Conservation (phyloP, 2,329 filamentous ascomycete genomes). For the Fusarium sp. region DNA sequence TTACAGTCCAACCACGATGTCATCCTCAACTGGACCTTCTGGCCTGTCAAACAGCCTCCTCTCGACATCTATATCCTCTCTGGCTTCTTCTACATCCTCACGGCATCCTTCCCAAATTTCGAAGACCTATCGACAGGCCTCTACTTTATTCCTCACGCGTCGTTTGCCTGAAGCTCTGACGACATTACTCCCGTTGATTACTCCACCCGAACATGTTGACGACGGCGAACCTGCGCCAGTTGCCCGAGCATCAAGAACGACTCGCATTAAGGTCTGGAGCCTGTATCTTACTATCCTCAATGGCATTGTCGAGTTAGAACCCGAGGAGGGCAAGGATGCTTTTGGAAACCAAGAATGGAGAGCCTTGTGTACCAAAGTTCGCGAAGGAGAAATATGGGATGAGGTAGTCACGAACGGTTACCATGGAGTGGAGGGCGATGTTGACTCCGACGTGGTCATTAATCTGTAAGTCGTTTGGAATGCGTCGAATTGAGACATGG, state of each 20-base stretch:
- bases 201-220: conserved; percentile 61
- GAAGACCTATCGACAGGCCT: conserved; percentile 93
- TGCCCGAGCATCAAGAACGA: conserved; percentile 80
- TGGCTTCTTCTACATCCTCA: conserved; percentile 68
- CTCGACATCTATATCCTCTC: conserved; percentile 75
- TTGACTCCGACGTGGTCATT: conserved; percentile 94
- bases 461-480: conserved; percentile 70
- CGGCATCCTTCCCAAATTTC: conserved; percentile 80
- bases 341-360: conserved; percentile 91
- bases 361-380: conserved; percentile 81
- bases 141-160: conserved; percentile 93
- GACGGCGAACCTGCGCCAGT: conserved; percentile 74
- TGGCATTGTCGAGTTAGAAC: conserved; percentile 86
- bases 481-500: conserved; percentile 1
- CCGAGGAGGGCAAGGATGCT: conserved; percentile 87
- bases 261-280: conserved; percentile 95
- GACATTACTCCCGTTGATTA: conserved; percentile 84
- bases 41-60: conserved; percentile 63
- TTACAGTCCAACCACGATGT: conserved; percentile 55
- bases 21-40: conserved; percentile 44
- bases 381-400: conserved; percentile 94
- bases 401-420: conserved; percentile 90
- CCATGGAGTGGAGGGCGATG: conserved; percentile 85
- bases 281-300: conserved; percentile 94
- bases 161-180: conserved; percentile 89